Percentiles rank a stretch among this genome's conserved stretches.
Conservation (phyloP, 768 basidiomycete genomes). For the Peribolospora baueri region DNA sequence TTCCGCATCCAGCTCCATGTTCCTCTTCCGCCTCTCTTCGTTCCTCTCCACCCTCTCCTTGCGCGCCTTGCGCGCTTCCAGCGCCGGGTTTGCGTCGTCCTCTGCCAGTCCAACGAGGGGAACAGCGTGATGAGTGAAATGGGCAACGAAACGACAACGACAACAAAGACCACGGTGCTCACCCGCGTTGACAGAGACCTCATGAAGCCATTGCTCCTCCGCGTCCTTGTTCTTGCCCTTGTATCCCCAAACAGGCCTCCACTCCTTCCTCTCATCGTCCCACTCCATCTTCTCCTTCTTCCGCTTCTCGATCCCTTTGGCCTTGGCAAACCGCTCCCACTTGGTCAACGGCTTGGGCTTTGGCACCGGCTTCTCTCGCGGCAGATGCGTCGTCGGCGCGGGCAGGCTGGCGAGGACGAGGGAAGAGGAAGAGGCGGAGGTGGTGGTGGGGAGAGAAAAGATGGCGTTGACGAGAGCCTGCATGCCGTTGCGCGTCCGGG, state of each 20-base stretch:
- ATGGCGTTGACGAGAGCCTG: constrained; percentile 58
- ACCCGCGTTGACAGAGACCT: constrained; percentile 73
- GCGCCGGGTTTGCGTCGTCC: constrained; percentile 52
- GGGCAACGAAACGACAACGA: constrained; percentile 15
- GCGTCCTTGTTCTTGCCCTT: constrained; percentile 58
- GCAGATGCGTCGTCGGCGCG: constrained; percentile 45
- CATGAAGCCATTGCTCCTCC: constrained; percentile 75
- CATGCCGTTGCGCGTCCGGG: constrained; percentile 52
- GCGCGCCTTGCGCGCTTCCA: constrained; percentile 48
- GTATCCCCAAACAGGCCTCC: constrained; percentile 74
- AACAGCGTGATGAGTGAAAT: neutral
- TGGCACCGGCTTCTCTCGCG: constrained; percentile 74
- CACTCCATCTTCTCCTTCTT: constrained; percentile 55
- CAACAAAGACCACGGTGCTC: constrained; percentile 4
- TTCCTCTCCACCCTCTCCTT: constrained; percentile 69
- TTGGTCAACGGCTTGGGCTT: constrained; percentile 82
- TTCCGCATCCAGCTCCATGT: constrained; percentile 48
- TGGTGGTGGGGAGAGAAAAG: constrained; percentile 57
- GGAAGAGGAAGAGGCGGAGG: constrained; percentile 27
- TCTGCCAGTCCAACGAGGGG: constrained; percentile 26
- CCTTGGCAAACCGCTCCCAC: constrained; percentile 85
- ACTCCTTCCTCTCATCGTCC: constrained; percentile 87
- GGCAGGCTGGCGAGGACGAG: constrained; percentile 70
- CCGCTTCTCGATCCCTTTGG: constrained; percentile 66
- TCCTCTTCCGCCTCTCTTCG: constrained; percentile 44